phyloP scores from a whole-genome alignment of 163 green algal genomes.

The Trebouxia gelatinosa region DNA sequence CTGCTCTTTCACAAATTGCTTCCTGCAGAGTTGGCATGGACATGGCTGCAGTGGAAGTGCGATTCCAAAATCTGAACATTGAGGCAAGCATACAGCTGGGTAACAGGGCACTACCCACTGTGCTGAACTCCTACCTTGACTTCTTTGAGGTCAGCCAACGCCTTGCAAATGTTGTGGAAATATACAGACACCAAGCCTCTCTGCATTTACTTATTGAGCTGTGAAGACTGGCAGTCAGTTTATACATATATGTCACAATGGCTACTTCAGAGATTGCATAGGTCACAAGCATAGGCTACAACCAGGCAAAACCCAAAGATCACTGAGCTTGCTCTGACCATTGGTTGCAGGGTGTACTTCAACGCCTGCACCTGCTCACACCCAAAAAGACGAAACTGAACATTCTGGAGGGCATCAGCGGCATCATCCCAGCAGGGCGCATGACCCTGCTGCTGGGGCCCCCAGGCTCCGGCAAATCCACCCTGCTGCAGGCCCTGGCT shows the following conservation, averaged over 20 bases:
- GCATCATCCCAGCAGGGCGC: slow-evolving; percentile 40
- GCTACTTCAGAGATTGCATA: background rate
- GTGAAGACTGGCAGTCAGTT: background rate
- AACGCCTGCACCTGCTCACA: background rate
- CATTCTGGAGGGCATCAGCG: slow-evolving; percentile 18
- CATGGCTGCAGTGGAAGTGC: slow-evolving; percentile 31
- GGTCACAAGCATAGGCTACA: background rate
- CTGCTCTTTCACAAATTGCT: too few relatives aligned
- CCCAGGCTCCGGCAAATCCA: slow-evolving; percentile 51
- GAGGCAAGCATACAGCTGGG: slow-evolving; percentile 27
- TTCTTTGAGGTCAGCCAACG: slow-evolving; percentile 31
- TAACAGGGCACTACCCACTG: slow-evolving; percentile 18
- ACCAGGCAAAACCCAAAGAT: background rate
- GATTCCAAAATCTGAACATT: slow-evolving; percentile 36
- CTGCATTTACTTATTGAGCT: background rate
- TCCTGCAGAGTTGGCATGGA: slow-evolving; percentile 32
- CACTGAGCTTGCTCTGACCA: background rate
- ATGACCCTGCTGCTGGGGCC: slow-evolving; percentile 80
- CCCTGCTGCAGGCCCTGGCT: slow-evolving; percentile 39
- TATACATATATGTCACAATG: background rate
- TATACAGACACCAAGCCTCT: background rate
- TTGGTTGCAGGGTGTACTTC: slow-evolving; percentile 3
- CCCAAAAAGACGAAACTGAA: background rate
- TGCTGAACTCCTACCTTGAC: slow-evolving; percentile 33
- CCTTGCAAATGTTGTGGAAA: background rate